Evolutionary conservation across 495 filamentous ascomycete genomes (phyloP).

Genomic region (Hypoxylon fuscum): DNA sequence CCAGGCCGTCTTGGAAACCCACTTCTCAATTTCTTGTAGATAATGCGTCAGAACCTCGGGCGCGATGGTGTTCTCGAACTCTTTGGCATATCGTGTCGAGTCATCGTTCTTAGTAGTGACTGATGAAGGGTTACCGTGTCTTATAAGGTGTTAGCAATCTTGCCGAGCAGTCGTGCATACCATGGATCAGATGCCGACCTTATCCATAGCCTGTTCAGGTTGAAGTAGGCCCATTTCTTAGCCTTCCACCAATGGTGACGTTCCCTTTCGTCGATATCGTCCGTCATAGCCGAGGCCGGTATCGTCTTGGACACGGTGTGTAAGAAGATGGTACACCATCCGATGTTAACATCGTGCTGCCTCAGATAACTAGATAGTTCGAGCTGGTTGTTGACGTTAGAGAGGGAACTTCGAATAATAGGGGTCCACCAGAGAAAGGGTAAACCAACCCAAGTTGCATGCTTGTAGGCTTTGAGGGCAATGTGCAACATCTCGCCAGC

Average conservation of each 20-base stretch:
- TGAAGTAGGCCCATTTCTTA: slow-evolving; percentile 99
- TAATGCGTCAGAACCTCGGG: slow-evolving; percentile 96
- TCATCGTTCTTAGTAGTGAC: slow-evolving; percentile 71
- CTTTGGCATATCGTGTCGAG: slow-evolving; percentile 81
- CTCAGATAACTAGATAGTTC: slow-evolving; percentile 82
- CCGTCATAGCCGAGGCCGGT: slow-evolving; percentile 78
- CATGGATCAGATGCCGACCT: slow-evolving; percentile 64
- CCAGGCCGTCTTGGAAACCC: slow-evolving; percentile 94
- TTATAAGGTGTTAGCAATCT: slow-evolving; percentile 50
- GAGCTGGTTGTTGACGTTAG: slow-evolving; percentile 66
- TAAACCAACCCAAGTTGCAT: slow-evolving; percentile 88
- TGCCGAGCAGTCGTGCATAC: background rate
- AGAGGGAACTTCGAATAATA: slow-evolving; percentile 6
- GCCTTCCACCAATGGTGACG: slow-evolving; percentile 99
- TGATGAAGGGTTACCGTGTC: slow-evolving; percentile 86
- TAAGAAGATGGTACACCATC: slow-evolving; percentile 95
- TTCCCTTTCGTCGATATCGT: slow-evolving; percentile 88
- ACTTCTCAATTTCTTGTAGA: slow-evolving; percentile 91
- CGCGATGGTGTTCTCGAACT: slow-evolving; percentile 89
- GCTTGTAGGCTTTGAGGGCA: slow-evolving; percentile 95
- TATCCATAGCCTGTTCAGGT: slow-evolving; percentile 94
- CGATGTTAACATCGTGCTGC: slow-evolving; percentile 82
- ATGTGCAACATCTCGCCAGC: slow-evolving; percentile 97
- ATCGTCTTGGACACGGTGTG: slow-evolving; percentile 85
- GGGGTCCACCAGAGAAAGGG: background rate